A percentile compares a stretch with the other conserved stretches of the same genome.
Conservation (phyloP, 1,139 yeast genomes). For the Nakaseomyces glabratus region DNA sequence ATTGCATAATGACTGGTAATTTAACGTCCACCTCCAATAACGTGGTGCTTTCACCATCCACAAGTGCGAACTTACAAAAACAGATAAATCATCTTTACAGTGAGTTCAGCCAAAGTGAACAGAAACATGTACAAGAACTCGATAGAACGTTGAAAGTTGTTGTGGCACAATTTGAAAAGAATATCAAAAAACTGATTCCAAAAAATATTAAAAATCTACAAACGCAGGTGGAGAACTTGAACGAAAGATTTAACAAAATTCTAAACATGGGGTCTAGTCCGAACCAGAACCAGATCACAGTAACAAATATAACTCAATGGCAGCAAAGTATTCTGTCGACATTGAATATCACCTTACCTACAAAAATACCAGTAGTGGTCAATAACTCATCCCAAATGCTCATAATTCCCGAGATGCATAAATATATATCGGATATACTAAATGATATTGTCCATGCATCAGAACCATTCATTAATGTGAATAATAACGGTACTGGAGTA, state of each 20-base stretch:
- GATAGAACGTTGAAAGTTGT: slow-evolving; percentile 27
- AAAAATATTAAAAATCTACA: slow-evolving; percentile 14
- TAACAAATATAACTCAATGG: slow-evolving; percentile 23
- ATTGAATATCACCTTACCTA: slow-evolving; percentile 21
- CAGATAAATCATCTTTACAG: slow-evolving; percentile 26
- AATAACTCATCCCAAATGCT: slow-evolving; percentile 20
- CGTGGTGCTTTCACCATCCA: neutral
- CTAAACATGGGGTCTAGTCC: slow-evolving; percentile 6
- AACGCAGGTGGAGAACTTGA: slow-evolving; percentile 6
- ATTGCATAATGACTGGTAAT: no score
- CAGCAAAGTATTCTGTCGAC: slow-evolving; percentile 19
- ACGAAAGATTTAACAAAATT: neutral
- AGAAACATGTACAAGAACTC: slow-evolving; percentile 19
- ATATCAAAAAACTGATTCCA: slow-evolving; percentile 25
- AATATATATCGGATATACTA: slow-evolving; percentile 17
- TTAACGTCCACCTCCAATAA: no score
- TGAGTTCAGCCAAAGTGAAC: slow-evolving; percentile 22
- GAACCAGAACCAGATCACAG: slow-evolving; percentile 11
- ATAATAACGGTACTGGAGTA: slow-evolving; percentile 1
- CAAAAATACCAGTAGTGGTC: slow-evolving; percentile 27
- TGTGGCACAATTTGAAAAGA: slow-evolving; percentile 28
- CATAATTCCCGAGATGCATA: slow-evolving; percentile 27
- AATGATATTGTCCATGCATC: slow-evolving; percentile 16
- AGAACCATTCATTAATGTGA: slow-evolving; percentile 8
- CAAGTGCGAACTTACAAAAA: slow-evolving; percentile 18